These are phyloP conservation scores for Ophiostoma pallidulum DNA, from an alignment of 2,329 filamentous ascomycete genomes.

Conservation along the genomic window DNA sequence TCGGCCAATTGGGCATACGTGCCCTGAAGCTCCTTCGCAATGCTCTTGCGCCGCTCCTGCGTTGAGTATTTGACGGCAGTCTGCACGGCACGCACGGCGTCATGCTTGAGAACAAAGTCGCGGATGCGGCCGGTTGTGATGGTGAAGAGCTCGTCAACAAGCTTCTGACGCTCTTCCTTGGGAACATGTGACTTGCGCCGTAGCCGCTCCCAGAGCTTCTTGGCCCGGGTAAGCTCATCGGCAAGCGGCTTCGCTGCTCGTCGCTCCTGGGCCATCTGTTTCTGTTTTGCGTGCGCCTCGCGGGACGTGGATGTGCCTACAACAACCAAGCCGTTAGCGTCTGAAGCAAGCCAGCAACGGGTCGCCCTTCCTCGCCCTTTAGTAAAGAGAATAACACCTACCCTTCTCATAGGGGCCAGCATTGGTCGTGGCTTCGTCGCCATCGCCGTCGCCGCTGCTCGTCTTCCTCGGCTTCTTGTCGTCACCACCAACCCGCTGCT, in stretches of 20 bases:
- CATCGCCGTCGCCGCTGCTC: constrained; percentile 17
- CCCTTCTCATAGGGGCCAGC: constrained; percentile 4
- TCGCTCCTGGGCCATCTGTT: constrained; percentile 75
- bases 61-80: constrained; percentile 95
- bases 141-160: constrained; percentile 80
- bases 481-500: constrained; percentile 37
- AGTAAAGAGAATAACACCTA: background rate
- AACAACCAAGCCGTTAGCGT: background rate
- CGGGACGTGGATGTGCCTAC: constrained; percentile 45
- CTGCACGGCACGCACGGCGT: constrained; percentile 92
- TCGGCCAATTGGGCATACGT: constrained; percentile 79
- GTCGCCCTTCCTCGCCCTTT: too few relatives aligned
- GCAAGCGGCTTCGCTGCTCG: constrained; percentile 90
- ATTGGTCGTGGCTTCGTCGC: background rate
- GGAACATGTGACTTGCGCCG: constrained; percentile 90
- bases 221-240: constrained; percentile 77
- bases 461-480: constrained; percentile 25
- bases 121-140: constrained; percentile 87
- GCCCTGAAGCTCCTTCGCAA: constrained; percentile 77
- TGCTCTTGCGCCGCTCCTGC: constrained; percentile 71
- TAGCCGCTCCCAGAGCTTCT: constrained; percentile 94
- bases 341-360: too few relatives aligned
- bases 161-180: constrained; percentile 73
- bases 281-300: constrained; percentile 91
- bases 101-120: constrained; percentile 97